Evolutionary conservation across 2,329 filamentous ascomycete genomes (phyloP).

Genomic region (Hymenoscyphus salicellus): DNA sequence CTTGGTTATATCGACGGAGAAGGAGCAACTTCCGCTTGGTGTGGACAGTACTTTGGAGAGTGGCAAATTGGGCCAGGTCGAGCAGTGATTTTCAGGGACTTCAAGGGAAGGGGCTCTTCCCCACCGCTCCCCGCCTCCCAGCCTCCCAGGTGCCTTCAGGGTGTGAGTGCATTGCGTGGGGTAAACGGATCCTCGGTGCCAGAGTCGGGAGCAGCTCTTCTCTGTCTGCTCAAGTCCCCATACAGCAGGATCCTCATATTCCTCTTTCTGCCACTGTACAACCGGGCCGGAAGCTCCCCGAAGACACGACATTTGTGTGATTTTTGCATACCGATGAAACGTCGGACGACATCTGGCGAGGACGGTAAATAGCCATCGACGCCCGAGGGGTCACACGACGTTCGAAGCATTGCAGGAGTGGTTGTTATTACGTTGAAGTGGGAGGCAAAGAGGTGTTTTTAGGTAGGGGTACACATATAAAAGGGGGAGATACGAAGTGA

Average conservation of each 20-base stretch:
- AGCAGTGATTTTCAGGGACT: slow-evolving; percentile 4
- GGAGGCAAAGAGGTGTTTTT: background rate
- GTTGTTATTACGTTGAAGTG: background rate
- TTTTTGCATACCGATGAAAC: background rate
- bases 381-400: background rate
- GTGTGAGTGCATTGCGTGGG: slow-evolving; percentile 9
- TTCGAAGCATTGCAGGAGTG: background rate
- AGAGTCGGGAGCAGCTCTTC: no score
- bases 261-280: background rate
- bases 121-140: background rate
- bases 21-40: background rate
- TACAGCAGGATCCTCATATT: background rate
- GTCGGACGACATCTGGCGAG: slow-evolving; percentile 3
- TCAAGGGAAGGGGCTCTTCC: background rate
- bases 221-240: no score
- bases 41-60: background rate
- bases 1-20: background rate
- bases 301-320: slow-evolving; percentile 2
- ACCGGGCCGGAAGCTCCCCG: slow-evolving; percentile 5
- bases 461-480: background rate
- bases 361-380: background rate
- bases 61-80: background rate
- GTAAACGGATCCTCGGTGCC: background rate
- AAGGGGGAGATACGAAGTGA: background rate
- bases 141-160: background rate